Base-by-base conservation (phyloP, 805 yeast genomes). In the Kluyveromyces lactis region DNA sequence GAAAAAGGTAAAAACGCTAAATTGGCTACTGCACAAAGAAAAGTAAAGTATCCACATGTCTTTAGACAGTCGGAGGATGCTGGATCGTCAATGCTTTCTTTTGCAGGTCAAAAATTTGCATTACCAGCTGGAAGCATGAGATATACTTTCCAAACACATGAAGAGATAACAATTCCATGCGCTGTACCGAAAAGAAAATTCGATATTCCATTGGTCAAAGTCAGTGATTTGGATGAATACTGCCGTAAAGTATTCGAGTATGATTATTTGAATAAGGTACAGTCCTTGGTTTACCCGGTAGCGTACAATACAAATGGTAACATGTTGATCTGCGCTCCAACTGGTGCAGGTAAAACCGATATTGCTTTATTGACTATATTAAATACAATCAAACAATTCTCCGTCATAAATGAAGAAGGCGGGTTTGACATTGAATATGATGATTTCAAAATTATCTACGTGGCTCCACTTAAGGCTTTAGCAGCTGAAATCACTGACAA, bases 301-400 rank as follows among this genome's bases (percentile, higher is more conserved):
- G 97, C 95, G 0, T 92, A 90, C 58, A 78, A 82, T 40, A 82
- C 97, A 4, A 87, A 85, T 58, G 97, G 90, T 52, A 90, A 90
- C 54, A 85, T 92, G 95, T 66, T 89, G 37, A 86, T 89, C 4
- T 89, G 97, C 75, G 96, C 97, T 0, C 97, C 97, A 1, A 89
- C 97, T 0, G 97, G 97, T 71, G 95, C 97, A 4, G 97, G 97
- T 73, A 89, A 89, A 56, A 89, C 97, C 0, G 96, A 89, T 60
- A 90, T 89, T 19, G 97, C 97, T 0, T 62, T 89, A 42, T 64
- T 89, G 28, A 69, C 96, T 0, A 78, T 89, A 45, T 64, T 89
- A 38, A 90, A 83, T 52, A 75, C 92, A 0, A 79, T 90, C 11
- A 75, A 78, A 26, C 94, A 85, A 54, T 81, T 72, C 56, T 71